A percentile compares a stretch with the other conserved stretches of the same genome.
phyloP scores from a whole-genome alignment of 2,329 filamentous ascomycete species.

The Claviceps pusilla region DNA sequence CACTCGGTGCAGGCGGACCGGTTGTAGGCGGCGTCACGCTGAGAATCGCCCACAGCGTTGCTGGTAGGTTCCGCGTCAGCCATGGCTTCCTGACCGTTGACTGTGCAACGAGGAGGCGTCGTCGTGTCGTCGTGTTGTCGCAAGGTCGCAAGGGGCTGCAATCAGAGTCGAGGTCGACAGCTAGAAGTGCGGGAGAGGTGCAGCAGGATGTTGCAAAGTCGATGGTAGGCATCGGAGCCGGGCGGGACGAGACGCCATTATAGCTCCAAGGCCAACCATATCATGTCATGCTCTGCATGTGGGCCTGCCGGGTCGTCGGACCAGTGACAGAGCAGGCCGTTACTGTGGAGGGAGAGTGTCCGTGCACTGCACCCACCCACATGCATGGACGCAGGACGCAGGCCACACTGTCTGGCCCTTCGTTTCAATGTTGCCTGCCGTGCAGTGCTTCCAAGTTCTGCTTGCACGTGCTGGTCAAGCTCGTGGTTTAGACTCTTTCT shows the following conservation, averaged over 20 bases:
- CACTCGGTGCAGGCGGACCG: slow-evolving; percentile 29
- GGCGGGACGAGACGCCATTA: neutral
- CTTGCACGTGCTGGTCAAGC: no score
- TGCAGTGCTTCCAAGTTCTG: neutral
- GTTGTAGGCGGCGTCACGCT: slow-evolving; percentile 9
- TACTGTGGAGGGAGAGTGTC: neutral
- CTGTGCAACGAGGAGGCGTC: neutral
- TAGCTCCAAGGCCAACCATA: neutral
- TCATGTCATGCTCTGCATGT: neutral
- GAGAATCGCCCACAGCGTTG: neutral
- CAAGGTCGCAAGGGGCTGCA: neutral
- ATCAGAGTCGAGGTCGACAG: no score
- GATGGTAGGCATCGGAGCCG: no score
- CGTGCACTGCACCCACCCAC: neutral
- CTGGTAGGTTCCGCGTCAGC: neutral
- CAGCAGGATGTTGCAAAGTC: no score
- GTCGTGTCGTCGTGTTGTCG: no score
- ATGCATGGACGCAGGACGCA: no score
- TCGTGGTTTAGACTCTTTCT: no score
- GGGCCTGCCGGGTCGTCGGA: neutral
- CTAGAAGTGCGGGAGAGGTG: no score
- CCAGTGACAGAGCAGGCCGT: neutral
- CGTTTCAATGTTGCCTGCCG: no score
- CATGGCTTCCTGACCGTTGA: neutral
- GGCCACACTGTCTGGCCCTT: no score